A percentile compares a stretch with the other conserved stretches of the same genome.
phyloP scores from a whole-genome alignment of 73 alveolate genomes.

The Symbiodinium natans region DNA sequence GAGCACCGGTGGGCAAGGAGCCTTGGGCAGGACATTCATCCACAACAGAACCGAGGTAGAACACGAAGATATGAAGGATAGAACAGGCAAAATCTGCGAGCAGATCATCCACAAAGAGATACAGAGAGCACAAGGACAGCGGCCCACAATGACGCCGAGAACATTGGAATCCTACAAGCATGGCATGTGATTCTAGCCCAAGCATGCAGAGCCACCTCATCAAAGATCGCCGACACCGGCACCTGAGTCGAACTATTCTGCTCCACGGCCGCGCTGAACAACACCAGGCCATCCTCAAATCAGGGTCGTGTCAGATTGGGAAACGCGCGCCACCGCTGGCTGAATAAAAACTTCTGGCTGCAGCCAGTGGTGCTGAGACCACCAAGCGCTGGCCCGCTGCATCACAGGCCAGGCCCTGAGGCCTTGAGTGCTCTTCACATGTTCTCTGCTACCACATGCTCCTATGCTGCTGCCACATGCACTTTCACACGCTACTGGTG shows the following conservation, averaged over 20 bases:
- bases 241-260: not conserved
- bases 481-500: too few relatives aligned
- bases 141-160: too few relatives aligned
- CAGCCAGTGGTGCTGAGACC: slow-evolving; percentile 49
- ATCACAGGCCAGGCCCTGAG: slow-evolving; percentile 72
- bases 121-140: too few relatives aligned
- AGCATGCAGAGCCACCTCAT: not conserved
- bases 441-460: too few relatives aligned
- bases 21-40: not conserved
- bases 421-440: slow-evolving; percentile 10
- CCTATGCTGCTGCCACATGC: too few relatives aligned
- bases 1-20: not conserved
- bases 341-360: not conserved
- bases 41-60: too few relatives aligned
- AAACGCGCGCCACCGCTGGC: not conserved
- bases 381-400: slow-evolving; percentile 44
- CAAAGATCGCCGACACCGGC: not conserved
- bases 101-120: too few relatives aligned
- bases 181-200: too few relatives aligned
- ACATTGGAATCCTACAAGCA: too few relatives aligned
- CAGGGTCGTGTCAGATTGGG: not conserved
- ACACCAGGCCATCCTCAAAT: not conserved
- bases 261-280: not conserved
- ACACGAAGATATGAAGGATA: too few relatives aligned
- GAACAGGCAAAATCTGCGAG: too few relatives aligned